These are phyloP conservation scores for Ramaria sp. DNA, from an alignment of 768 basidiomycete genomes.

Conservation along the genomic window DNA sequence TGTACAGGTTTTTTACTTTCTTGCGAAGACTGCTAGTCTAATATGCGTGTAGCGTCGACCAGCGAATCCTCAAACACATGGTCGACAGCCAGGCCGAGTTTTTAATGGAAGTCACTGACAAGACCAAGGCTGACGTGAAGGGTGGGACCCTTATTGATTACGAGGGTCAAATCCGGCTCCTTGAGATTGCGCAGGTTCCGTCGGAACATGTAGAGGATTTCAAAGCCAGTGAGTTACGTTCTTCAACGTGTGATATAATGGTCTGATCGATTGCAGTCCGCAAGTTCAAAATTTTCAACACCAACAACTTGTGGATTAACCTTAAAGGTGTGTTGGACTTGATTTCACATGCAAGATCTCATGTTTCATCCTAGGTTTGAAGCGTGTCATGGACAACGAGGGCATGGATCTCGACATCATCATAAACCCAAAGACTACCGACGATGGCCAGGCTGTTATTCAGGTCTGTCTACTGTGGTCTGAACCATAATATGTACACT, in stretches of 20 bases:
- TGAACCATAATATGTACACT: constrained; percentile 9
- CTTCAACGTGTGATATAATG: not conserved
- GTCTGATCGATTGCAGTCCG: constrained; percentile 34
- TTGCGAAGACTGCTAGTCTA: constrained; percentile 7
- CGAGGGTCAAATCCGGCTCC: constrained; percentile 76
- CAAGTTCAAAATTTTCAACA: constrained; percentile 93
- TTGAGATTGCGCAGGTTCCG: constrained; percentile 93
- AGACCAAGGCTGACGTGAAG: constrained; percentile 90
- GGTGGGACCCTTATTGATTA: constrained; percentile 88
- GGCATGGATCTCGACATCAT: constrained; percentile 91
- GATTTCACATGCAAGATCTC: not conserved
- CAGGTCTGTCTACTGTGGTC: constrained; percentile 33
- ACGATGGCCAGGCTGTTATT: constrained; percentile 78
- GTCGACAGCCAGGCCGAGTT: constrained; percentile 73
- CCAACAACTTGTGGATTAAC: constrained; percentile 76
- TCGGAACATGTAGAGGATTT: constrained; percentile 91
- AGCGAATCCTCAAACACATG: constrained; percentile 81
- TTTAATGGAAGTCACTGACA: constrained; percentile 93
- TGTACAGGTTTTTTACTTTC: constrained; percentile 34
- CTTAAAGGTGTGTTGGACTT: constrained; percentile 42
- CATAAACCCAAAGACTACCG: constrained; percentile 81
- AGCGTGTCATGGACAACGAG: constrained; percentile 80
- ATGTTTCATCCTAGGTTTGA: constrained; percentile 50
- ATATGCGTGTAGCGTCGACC: constrained; percentile 50
- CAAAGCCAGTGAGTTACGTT: constrained; percentile 49